Evolutionary conservation across 2,329 filamentous ascomycete genomes (phyloP).

Genomic region (Didymella keratinophila): DNA sequence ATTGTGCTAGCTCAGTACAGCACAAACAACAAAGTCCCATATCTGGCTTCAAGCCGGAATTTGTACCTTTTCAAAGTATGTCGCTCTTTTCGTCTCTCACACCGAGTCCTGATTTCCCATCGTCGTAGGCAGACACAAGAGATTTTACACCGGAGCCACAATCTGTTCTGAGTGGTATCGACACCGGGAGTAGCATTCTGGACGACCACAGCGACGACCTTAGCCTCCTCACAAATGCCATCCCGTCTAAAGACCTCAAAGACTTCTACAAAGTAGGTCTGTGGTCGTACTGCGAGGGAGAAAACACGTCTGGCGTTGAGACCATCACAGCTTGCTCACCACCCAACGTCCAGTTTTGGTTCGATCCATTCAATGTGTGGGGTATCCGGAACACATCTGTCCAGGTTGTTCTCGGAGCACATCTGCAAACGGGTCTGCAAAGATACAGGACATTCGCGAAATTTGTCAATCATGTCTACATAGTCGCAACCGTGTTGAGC

Average conservation of each 20-base stretch:
- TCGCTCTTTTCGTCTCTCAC: too few species aligned
- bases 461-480: constrained; percentile 85
- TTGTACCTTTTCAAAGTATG: too few species aligned
- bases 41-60: too few species aligned
- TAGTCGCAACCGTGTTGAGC: constrained; percentile 76
- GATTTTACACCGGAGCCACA: constrained; percentile 64
- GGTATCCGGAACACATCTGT: constrained; percentile 64
- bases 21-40: too few species aligned
- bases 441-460: constrained; percentile 76
- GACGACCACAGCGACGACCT: constrained; percentile 51
- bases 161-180: constrained; percentile 41
- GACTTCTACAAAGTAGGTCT: constrained; percentile 83
- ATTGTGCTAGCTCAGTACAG: too few species aligned
- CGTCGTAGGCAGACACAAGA: constrained; percentile 42
- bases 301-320: constrained; percentile 60
- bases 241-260: constrained; percentile 61
- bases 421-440: constrained; percentile 72
- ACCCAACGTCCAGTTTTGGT: constrained; percentile 78
- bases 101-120: too few species aligned
- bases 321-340: constrained; percentile 70
- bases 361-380: constrained; percentile 73
- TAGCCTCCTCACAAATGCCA: constrained; percentile 49
- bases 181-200: constrained; percentile 35
- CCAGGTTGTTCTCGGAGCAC: constrained; percentile 66
- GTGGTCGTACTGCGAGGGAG: constrained; percentile 83